phyloP scores from a whole-genome alignment of 306 rosid species.

The Fragaria nilgerrensis region DNA sequence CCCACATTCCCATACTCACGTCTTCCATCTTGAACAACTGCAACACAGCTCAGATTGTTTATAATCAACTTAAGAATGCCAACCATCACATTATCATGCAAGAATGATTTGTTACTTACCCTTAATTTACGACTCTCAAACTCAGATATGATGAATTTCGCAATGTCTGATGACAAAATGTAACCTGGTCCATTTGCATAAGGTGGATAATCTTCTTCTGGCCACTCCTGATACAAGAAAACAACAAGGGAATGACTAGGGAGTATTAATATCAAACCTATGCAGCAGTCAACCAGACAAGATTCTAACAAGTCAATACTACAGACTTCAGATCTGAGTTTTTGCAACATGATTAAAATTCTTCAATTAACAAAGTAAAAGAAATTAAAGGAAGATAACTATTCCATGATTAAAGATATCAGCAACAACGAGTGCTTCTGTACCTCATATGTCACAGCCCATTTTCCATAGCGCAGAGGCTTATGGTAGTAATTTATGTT shows the following conservation, averaged over 20 bases:
- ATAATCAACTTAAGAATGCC: not conserved
- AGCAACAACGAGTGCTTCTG: constrained; percentile 13
- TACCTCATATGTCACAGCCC: constrained; percentile 98
- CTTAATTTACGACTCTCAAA: constrained; percentile 62
- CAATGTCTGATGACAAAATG: constrained; percentile 69
- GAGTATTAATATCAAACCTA: constrained; percentile 11
- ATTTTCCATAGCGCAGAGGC: constrained; percentile 92
- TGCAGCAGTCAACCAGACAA: not conserved
- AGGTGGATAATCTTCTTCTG: constrained; percentile 81
- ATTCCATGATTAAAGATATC: not conserved
- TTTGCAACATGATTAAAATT: not conserved
- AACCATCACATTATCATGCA: not conserved
- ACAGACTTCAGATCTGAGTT: not conserved
- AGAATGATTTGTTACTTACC: constrained; percentile 38
- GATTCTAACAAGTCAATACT: not conserved
- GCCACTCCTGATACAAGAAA: constrained; percentile 76
- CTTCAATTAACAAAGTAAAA: not conserved
- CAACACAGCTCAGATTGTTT: constrained; percentile 17
- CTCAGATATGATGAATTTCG: constrained; percentile 51
- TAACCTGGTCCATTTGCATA: constrained; percentile 96
- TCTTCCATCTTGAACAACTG: constrained; percentile 97
- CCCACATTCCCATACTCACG: constrained; percentile 98
- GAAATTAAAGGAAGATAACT: not conserved
- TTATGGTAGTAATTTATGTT: constrained; percentile 84
- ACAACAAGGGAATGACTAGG: constrained; percentile 6